Evolutionary conservation across 2,329 filamentous ascomycete genomes (phyloP).

Genomic region (Pseudohalonectria lignicola): DNA sequence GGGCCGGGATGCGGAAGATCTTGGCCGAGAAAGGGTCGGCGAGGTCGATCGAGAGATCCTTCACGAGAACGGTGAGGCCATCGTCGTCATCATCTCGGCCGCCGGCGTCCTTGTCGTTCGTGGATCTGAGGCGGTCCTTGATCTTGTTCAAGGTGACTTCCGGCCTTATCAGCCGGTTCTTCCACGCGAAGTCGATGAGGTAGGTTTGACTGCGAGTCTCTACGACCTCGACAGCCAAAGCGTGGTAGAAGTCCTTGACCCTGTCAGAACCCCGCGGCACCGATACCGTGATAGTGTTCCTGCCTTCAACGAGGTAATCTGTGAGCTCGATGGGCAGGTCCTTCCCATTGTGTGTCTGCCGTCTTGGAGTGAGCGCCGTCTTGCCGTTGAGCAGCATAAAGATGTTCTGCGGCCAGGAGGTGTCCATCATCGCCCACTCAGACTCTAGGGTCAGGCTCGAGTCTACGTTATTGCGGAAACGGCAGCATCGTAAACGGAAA

Average conservation of each 20-base stretch:
- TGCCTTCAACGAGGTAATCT: conserved; percentile 39
- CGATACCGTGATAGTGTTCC: conserved; percentile 50
- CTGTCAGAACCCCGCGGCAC: conserved; percentile 15
- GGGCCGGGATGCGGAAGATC: conserved; percentile 61
- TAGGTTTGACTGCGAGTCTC: conserved; percentile 37
- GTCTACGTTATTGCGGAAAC: conserved; percentile 8
- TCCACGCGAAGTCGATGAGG: conserved; percentile 27
- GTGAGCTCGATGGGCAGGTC: conserved; percentile 72
- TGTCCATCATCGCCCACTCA: conserved; percentile 54
- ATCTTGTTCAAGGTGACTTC: conserved; percentile 46
- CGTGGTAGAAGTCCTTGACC: conserved; percentile 28
- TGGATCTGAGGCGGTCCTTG: conserved; percentile 26
- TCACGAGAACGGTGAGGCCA: conserved; percentile 47
- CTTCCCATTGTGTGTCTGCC: conserved; percentile 62
- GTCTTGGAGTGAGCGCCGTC: conserved; percentile 41
- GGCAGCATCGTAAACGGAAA: conserved; percentile 60
- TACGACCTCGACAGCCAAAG: conserved; percentile 61
- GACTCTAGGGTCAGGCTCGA: no score
- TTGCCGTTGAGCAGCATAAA: conserved; percentile 57
- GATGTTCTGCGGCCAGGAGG: conserved; percentile 59
- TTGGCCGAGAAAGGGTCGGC: conserved; percentile 54
- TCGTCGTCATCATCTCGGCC: conserved; percentile 38
- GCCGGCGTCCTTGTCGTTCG: conserved; percentile 4
- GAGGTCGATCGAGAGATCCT: conserved; percentile 50
- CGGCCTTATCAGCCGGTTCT: conserved; percentile 25